Evolutionary conservation across 2,329 filamentous ascomycete genomes (phyloP).

Genomic region (Nothopassalora personata): DNA sequence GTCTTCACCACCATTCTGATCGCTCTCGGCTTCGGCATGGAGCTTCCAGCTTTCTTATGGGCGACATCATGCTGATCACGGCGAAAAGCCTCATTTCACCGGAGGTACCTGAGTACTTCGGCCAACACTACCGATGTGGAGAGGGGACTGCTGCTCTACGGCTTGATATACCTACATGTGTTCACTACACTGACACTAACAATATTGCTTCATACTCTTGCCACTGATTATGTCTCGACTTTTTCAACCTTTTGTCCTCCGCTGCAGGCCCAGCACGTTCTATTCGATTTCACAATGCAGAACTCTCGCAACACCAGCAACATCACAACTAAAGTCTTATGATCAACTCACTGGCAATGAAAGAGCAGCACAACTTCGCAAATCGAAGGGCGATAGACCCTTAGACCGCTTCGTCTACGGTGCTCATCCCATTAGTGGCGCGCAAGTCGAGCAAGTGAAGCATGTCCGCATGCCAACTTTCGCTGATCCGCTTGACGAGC

Average conservation of each 20-base stretch:
- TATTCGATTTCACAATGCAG: too few species aligned
- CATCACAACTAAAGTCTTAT: neutral
- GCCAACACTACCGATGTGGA: neutral
- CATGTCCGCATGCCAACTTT: conserved; percentile 18
- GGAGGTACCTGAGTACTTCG: neutral
- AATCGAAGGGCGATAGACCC: conserved; percentile 11
- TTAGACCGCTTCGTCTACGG: conserved; percentile 18
- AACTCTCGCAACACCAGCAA: neutral
- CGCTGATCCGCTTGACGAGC: conserved; percentile 14
- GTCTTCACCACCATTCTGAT: neutral
- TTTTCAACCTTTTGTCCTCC: neutral
- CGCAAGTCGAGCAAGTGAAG: conserved; percentile 16
- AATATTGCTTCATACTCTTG: neutral
- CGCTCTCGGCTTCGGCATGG: neutral
- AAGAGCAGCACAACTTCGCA: conserved; percentile 13
- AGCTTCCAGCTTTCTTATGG: neutral
- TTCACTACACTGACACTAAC: neutral
- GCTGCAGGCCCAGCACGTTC: too few species aligned
- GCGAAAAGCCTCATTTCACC: neutral
- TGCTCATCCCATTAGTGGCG: conserved; percentile 16
- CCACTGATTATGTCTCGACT: neutral
- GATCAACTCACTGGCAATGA: conserved; percentile 9
- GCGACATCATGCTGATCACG: neutral
- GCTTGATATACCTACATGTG: neutral
- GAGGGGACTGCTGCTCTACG: neutral